phyloP scores from a whole-genome alignment of 768 basidiomycete genomes.

The Russula earlei region DNA sequence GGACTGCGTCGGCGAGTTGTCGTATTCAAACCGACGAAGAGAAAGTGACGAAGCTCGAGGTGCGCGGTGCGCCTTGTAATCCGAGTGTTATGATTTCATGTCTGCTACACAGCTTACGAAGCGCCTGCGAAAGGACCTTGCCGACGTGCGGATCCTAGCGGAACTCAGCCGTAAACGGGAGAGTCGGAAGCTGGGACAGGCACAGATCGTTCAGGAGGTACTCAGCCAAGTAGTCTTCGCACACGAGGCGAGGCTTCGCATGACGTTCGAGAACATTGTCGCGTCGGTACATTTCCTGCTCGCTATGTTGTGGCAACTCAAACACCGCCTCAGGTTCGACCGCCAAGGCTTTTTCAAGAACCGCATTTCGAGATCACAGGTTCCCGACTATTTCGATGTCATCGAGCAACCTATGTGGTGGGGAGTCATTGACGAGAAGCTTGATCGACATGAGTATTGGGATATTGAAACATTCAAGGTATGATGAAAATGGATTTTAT shows the following conservation, averaged over 20 bases:
- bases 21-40: conserved; percentile 73
- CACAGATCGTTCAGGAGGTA: conserved; percentile 55
- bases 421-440: conserved; percentile 67
- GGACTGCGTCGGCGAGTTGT: conserved; percentile 71
- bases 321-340: conserved; percentile 47
- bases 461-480: conserved; percentile 68
- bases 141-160: conserved; percentile 55
- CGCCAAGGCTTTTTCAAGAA: conserved; percentile 66
- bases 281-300: conserved; percentile 37
- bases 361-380: conserved; percentile 69
- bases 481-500: neutral
- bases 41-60: conserved; percentile 72
- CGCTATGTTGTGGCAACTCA: neutral
- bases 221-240: conserved; percentile 58
- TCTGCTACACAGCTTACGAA: conserved; percentile 40
- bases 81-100: neutral
- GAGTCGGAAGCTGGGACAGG: conserved; percentile 62
- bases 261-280: conserved; percentile 61
- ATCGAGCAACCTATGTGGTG: conserved; percentile 86
- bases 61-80: conserved; percentile 28
- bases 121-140: conserved; percentile 67
- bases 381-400: conserved; percentile 87
- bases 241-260: conserved; percentile 48
- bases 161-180: conserved; percentile 71
- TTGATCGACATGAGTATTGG: conserved; percentile 79